Conservation (phyloP, 495 filamentous ascomycete genomes). For the Hypomontagnella monticulosa region DNA sequence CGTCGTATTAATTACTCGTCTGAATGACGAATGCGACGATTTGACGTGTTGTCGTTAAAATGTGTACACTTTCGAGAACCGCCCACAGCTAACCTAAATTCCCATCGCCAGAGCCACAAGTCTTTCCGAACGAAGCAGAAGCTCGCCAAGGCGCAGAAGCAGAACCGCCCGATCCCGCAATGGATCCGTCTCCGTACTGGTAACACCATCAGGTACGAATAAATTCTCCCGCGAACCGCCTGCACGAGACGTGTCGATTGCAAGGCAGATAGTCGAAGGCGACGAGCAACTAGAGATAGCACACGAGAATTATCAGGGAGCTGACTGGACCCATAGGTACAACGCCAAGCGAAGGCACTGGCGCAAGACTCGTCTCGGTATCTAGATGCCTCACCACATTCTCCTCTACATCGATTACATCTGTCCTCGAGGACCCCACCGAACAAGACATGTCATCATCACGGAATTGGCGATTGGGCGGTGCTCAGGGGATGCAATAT, state of each 20-base stretch:
- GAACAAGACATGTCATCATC: slow-evolving; percentile 34
- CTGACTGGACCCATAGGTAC: slow-evolving; percentile 70
- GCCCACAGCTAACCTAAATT: slow-evolving; percentile 26
- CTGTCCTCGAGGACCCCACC: slow-evolving; percentile 32
- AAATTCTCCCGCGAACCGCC: slow-evolving; percentile 17
- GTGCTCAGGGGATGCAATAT: slow-evolving; percentile 21
- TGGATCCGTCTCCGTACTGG: slow-evolving; percentile 98
- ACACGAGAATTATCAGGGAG: not conserved
- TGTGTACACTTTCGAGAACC: not conserved
- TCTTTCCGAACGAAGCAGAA: slow-evolving; percentile 99
- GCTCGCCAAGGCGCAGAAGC: slow-evolving; percentile 99
- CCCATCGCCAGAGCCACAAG: slow-evolving; percentile 84
- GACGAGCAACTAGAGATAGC: not conserved
- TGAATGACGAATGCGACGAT: slow-evolving; percentile 5
- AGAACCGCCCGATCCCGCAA: slow-evolving; percentile 99
- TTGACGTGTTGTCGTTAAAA: not conserved
- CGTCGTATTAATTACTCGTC: not conserved
- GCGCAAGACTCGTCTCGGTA: slow-evolving; percentile 99
- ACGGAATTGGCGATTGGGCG: slow-evolving; percentile 18
- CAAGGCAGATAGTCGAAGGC: slow-evolving; percentile 1
- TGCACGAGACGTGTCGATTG: slow-evolving; percentile 5
- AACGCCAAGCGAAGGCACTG: slow-evolving; percentile 99
- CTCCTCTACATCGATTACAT: slow-evolving; percentile 45
- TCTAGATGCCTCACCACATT: slow-evolving; percentile 68
- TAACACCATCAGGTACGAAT: slow-evolving; percentile 95